Evolutionary conservation across 371 early-diverging fungal genomes (phyloP).

Genomic region (Mucor irregularis): DNA sequence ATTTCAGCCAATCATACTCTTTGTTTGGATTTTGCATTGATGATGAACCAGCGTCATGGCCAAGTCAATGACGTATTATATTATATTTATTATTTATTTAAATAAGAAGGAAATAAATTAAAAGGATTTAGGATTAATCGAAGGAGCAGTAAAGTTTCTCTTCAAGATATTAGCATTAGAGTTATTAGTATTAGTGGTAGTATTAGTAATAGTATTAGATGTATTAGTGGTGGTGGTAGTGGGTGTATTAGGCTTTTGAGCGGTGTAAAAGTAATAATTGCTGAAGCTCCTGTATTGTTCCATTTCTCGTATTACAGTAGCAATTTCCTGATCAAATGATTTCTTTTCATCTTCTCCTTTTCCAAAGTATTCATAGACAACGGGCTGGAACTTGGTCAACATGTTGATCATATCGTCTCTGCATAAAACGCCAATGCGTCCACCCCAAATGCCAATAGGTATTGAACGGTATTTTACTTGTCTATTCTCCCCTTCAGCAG

Average conservation of each 20-base stretch:
- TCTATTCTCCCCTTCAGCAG: constrained; percentile 15
- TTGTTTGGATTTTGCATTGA: too few species aligned
- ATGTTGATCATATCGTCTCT: constrained; percentile 30
- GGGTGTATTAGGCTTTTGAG: constrained; percentile 20
- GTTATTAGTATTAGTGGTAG: too few species aligned
- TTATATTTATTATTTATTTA: neutral
- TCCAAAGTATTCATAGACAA: constrained; percentile 3
- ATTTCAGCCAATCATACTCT: too few species aligned
- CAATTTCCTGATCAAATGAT: constrained; percentile 10
- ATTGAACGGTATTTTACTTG: constrained; percentile 33
- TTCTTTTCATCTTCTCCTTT: neutral
- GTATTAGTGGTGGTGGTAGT: neutral
- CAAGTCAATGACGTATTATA: too few species aligned
- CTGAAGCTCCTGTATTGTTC: constrained; percentile 31
- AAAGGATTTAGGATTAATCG: constrained; percentile 13
- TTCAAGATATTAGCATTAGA: too few species aligned
- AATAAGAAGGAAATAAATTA: too few species aligned
- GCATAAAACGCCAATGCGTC: constrained; percentile 33
- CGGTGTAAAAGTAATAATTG: constrained; percentile 25
- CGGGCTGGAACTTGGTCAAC: constrained; percentile 22
- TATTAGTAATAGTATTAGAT: neutral
- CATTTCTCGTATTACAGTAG: constrained; percentile 14
- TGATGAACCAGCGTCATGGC: too few species aligned
- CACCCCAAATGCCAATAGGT: constrained; percentile 40
- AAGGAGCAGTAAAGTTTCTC: too few species aligned